Base-by-base conservation (phyloP, 1,139 yeast genomes). In the Zygotorulaspora mrakii region DNA sequence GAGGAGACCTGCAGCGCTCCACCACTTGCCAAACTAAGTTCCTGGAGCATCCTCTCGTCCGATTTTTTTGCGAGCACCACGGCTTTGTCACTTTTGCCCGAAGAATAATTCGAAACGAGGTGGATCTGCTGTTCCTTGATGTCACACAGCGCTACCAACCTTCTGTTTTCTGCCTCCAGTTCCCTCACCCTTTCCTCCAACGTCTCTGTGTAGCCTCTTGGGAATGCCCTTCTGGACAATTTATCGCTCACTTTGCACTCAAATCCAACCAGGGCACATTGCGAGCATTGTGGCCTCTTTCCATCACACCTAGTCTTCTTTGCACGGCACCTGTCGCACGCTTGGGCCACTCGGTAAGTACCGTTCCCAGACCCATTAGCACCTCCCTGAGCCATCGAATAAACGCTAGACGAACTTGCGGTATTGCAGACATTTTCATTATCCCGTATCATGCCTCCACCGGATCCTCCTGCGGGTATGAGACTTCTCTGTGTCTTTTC, bases 321-420 rank as follows among this genome's bases (percentile, higher is more conserved):
- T 33, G 88, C 83, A 37, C 95, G 67, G 55, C 95, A 85, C 39
- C 95, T 62, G 57, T 86, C 95, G 62, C 95, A 86, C 0, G 95
- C 94, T 54, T 85, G 95, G 0, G 94, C 88, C n/a, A 54, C 55
- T 37, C 61, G 44, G 29, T 44, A 45, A 12, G 40, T 39, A 9
- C 44, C 36, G 11, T 31, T 35, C 17, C 11, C 33, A 13, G 21
- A 8, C 16, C 28, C 22, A 23, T 10, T 32, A 5, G 24, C 35
- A 33, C 30, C 23, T 7, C 36, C 12, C 6, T 33, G 22, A n/a
- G 33, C 35, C 29, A 35, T 23, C 8, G 41, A 34, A 21, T 34
- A 32, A 14, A 39, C 39, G 16, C 42, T 39, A 5, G 42, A 29
- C 10, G 33, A 31, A 22, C 42, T 39, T 9, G 24, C 36, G 5